These are phyloP conservation scores for Hylodesmum podocarpum DNA, from an alignment of 306 rosid genomes.

Conservation along the genomic window DNA sequence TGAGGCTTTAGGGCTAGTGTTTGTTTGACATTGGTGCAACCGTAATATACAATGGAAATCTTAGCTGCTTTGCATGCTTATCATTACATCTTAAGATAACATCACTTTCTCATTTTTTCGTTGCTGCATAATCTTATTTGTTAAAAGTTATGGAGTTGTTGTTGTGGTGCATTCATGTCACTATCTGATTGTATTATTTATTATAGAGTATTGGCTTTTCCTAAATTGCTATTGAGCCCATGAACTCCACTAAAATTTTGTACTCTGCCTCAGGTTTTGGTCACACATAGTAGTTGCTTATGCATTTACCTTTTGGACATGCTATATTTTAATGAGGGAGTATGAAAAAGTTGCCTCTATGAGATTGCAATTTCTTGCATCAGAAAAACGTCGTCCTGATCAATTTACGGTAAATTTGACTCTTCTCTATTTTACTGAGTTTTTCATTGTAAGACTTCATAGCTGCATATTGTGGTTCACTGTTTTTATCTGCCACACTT, in stretches of 20 bases:
- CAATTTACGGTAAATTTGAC: slow-evolving; percentile 72
- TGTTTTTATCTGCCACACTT: not conserved
- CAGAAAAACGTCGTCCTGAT: slow-evolving; percentile 82
- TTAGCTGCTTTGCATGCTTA: slow-evolving; percentile 23
- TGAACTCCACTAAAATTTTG: slow-evolving; percentile 2
- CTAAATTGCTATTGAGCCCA: slow-evolving; percentile 10
- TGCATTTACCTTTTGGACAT: slow-evolving; percentile 86
- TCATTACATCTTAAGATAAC: not conserved
- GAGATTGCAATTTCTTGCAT: slow-evolving; percentile 88
- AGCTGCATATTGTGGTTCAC: slow-evolving; percentile 2
- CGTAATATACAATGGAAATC: slow-evolving; percentile 8
- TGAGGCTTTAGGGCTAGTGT: slow-evolving; percentile 1
- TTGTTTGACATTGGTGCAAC: slow-evolving; percentile 12
- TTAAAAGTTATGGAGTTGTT: slow-evolving; percentile 11
- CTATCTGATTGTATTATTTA: not conserved
- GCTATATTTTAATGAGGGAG: slow-evolving; percentile 74
- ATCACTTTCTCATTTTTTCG: not conserved
- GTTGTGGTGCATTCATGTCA: slow-evolving; percentile 9
- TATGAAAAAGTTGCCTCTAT: slow-evolving; percentile 68
- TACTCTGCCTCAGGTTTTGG: slow-evolving; percentile 69
- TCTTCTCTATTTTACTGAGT: slow-evolving; percentile 12
- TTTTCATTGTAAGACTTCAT: not conserved
- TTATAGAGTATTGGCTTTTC: not conserved
- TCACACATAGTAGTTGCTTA: slow-evolving; percentile 78
- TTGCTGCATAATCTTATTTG: slow-evolving; percentile 1